These are phyloP conservation scores for Chloropicon primus DNA, from an alignment of 139 green algal genomes.

Conservation along the genomic window DNA sequence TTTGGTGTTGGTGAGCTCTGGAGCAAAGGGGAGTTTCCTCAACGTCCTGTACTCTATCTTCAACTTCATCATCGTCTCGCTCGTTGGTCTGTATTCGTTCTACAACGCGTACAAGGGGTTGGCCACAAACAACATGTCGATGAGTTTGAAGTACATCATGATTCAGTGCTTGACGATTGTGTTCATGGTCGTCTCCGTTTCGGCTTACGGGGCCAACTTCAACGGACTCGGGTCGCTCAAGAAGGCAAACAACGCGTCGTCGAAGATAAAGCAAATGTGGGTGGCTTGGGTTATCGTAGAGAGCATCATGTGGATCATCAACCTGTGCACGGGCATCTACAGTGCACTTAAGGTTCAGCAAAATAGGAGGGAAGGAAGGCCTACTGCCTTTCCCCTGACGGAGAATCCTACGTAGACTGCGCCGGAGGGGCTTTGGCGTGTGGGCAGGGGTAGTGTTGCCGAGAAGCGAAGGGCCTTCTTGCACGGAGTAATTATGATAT, in stretches of 20 bases:
- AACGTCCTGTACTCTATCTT: slow-evolving; percentile 8
- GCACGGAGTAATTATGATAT: too few relatives aligned
- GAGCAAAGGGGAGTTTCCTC: neutral
- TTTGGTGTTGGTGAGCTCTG: slow-evolving; percentile 2
- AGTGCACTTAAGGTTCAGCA: neutral
- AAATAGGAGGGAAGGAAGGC: neutral
- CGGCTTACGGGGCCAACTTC: slow-evolving; percentile 4
- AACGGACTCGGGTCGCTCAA: neutral
- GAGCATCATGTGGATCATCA: neutral
- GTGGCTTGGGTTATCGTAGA: neutral
- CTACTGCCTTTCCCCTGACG: neutral
- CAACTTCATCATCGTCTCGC: slow-evolving; percentile 8
- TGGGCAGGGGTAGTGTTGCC: too few relatives aligned
- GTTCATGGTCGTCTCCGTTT: slow-evolving; percentile 1
- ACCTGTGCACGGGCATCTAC: neutral
- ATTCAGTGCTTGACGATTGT: neutral
- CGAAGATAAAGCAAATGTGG: neutral
- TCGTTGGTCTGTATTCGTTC: slow-evolving; percentile 10
- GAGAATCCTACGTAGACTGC: neutral
- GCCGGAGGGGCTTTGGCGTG: too few relatives aligned
- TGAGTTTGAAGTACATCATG: slow-evolving; percentile 5
- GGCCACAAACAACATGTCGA: slow-evolving; percentile 5
- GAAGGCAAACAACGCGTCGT: neutral
- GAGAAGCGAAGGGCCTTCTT: too few relatives aligned
- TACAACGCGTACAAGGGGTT: slow-evolving; percentile 16